phyloP scores from a whole-genome alignment of 1,139 yeast species.

The Geotrichum citri-aurantii region DNA sequence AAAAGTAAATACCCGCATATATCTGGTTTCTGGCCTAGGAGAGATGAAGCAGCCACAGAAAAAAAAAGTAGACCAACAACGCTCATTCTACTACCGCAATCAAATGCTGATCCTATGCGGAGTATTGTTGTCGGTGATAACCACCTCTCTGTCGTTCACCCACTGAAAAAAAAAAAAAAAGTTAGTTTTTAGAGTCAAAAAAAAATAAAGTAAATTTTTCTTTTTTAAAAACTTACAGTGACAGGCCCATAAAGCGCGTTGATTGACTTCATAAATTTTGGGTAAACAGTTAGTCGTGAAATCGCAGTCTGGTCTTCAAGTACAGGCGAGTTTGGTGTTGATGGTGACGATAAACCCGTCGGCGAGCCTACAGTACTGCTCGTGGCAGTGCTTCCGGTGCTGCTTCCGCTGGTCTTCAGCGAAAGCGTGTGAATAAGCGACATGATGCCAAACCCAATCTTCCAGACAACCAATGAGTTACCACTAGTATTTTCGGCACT shows the following conservation, averaged over 20 bases:
- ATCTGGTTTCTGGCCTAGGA: no score
- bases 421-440: conserved; percentile 19
- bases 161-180: background rate
- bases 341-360: background rate
- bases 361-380: background rate
- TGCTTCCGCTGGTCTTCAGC: background rate
- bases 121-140: background rate
- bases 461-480: conserved; percentile 18
- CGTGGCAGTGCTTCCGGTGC: background rate
- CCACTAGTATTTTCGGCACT: background rate
- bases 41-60: no score
- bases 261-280: conserved; percentile 5
- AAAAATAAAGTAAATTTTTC: background rate
- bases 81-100: background rate
- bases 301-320: conserved; percentile 11
- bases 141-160: background rate
- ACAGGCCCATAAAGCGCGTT: background rate
- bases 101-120: background rate
- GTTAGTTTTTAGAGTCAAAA: background rate
- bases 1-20: no score
- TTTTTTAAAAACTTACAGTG: background rate
- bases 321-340: background rate
- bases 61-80: no score
- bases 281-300: conserved; percentile 5
- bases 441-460: conserved; percentile 21